Percentiles rank a stretch among this genome's conserved stretches.
phyloP scores from a whole-genome alignment of 805 yeast species.

The Pichia membranifaciens region DNA sequence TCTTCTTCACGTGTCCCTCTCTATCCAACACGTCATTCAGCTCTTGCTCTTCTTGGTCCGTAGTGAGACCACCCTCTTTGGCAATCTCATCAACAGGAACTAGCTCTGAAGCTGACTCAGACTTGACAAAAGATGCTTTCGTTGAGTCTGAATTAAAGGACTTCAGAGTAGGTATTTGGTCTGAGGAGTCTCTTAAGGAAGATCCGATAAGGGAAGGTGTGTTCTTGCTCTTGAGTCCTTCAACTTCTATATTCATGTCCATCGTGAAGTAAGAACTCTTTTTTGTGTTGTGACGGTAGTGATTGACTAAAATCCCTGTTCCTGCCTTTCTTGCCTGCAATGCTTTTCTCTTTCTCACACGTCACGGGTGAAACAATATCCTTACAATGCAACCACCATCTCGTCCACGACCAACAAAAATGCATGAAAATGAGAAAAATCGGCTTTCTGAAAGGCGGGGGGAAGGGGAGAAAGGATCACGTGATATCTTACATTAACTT shows the following conservation, averaged over 20 bases:
- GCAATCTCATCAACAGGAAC: conserved; percentile 31
- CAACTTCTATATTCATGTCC: conserved; percentile 50
- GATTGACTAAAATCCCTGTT: too few species aligned
- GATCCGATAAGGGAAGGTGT: conserved; percentile 52
- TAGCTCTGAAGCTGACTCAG: conserved; percentile 27
- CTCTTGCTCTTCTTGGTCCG: conserved; percentile 49
- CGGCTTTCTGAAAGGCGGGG: too few species aligned
- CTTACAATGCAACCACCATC: too few species aligned
- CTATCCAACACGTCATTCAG: conserved; percentile 48
- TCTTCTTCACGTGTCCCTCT: conserved; percentile 47
- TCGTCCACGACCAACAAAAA: too few species aligned
- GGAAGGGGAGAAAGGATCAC: too few species aligned
- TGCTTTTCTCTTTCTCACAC: too few species aligned
- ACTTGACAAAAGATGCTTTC: conserved; percentile 37
- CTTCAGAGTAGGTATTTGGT: conserved; percentile 9
- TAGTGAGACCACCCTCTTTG: conserved; percentile 49
- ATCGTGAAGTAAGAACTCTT: conserved; percentile 21
- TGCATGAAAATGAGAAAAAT: too few species aligned
- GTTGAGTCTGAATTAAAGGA: conserved; percentile 11
- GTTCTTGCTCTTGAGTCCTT: conserved; percentile 42
- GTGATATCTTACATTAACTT: too few species aligned
- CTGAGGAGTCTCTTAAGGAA: conserved; percentile 31
- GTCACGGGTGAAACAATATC: not conserved
- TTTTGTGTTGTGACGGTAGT: too few species aligned
- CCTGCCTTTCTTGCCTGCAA: too few species aligned